Evolutionary conservation across 2,329 filamentous ascomycete genomes (phyloP).

Genomic region (Arthrinium puccinioides): DNA sequence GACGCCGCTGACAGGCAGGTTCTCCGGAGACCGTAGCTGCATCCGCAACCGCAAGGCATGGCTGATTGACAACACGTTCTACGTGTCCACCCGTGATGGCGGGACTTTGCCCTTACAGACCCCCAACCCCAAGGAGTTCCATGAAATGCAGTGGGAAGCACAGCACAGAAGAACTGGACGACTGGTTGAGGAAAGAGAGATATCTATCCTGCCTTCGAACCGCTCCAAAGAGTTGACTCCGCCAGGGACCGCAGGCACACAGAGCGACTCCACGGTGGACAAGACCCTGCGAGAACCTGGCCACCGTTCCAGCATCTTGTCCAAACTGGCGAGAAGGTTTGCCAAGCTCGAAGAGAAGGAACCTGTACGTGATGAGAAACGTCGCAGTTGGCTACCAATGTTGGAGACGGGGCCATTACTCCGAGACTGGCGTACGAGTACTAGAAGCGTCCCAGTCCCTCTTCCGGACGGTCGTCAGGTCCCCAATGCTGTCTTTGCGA

Average conservation of each 20-base stretch:
- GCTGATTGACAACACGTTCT: constrained; percentile 36
- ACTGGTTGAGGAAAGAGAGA: constrained; percentile 26
- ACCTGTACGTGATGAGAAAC: constrained; percentile 13
- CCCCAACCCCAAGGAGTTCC: constrained; percentile 30
- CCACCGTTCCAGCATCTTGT: constrained; percentile 14
- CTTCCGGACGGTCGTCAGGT: constrained; percentile 28
- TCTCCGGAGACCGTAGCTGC: constrained; percentile 21
- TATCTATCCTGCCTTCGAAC: constrained; percentile 13
- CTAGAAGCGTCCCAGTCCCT: constrained; percentile 13
- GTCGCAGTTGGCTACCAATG: constrained; percentile 19
- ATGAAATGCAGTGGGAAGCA: constrained; percentile 32
- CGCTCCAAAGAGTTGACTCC: constrained; percentile 10
- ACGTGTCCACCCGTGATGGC: constrained; percentile 28
- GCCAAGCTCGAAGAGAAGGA: constrained; percentile 11
- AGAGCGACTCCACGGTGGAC: constrained; percentile 8
- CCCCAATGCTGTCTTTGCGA: constrained; percentile 36
- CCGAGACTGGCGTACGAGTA: constrained; percentile 10
- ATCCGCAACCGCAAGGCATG: constrained; percentile 32
- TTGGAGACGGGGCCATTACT: constrained; percentile 12
- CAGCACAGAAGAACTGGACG: constrained; percentile 19
- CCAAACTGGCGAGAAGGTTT: constrained; percentile 12
- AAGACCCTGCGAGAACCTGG: constrained; percentile 13
- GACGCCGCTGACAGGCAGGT: constrained; percentile 16
- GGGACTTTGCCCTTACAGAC: constrained; percentile 30
- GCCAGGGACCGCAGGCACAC: constrained; percentile 11